phyloP scores from a whole-genome alignment of 1,139 yeast genomes.

The Pneumocystis canis region DNA sequence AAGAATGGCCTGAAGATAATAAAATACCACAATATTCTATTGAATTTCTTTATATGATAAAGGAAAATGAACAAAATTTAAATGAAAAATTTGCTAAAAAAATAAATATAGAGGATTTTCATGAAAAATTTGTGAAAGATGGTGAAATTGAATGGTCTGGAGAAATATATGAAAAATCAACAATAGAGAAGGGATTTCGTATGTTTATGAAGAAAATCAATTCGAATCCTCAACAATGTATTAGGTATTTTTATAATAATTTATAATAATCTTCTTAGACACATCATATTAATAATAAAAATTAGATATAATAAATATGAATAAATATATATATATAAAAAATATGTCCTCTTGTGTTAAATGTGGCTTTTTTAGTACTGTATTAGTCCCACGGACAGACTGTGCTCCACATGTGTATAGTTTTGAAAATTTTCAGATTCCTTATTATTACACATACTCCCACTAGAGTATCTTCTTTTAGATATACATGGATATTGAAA shows the following conservation, averaged over 20 bases:
- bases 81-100: not conserved
- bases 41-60: not conserved
- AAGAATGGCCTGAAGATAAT: slow-evolving; percentile 1
- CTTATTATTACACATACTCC: not conserved
- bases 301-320: not conserved
- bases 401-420: not conserved
- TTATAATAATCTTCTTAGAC: slow-evolving; percentile 29
- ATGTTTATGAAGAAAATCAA: slow-evolving; percentile 58
- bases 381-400: too few relatives aligned
- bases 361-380: too few relatives aligned
- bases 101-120: not conserved
- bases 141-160: slow-evolving; percentile 14
- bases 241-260: slow-evolving; percentile 71
- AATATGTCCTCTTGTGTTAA: too few relatives aligned
- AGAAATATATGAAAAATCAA: slow-evolving; percentile 12
- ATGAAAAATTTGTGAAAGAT: slow-evolving; percentile 6
- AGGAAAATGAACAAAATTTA: not conserved
- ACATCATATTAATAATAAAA: not conserved
- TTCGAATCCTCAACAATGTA: slow-evolving; percentile 72
- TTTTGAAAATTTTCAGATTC: not conserved
- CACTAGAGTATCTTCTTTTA: not conserved
- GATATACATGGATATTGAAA: not conserved
- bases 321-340: too few relatives aligned
- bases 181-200: slow-evolving; percentile 55
- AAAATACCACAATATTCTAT: not conserved